Evolutionary conservation across 371 early-diverging fungal species (phyloP), one percentile per base, ranked within the genome.

Genomic region (Actinomortierella ambigua): DNA sequence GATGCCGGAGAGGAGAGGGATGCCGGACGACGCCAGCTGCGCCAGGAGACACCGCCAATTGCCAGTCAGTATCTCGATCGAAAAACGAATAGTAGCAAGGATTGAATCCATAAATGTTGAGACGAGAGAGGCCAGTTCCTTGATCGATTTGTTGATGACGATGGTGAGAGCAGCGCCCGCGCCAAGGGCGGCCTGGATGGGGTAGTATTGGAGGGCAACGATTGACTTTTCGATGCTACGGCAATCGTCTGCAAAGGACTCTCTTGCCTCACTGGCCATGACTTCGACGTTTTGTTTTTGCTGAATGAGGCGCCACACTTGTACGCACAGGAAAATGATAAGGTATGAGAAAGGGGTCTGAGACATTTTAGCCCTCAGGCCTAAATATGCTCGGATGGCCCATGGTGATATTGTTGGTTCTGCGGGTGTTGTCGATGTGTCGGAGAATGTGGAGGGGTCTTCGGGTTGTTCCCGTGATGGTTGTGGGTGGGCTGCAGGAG

Each of bases 11-110:
- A 71, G 41, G 14, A 71, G 11, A 2, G 73, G 73, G n/a, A 71
- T 51, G 0, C 49, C 56, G 0, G 67, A 59, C 27, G 42, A 26
- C 8, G 61, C 52, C 15, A 71, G 46, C 20, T 66, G 55, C 17
- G 2, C 29, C 14, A 71, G 44, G 46, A 71, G 66, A 28, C 73
- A 71, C 15, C 67, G 66, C 73, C 73, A 71, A n/a, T 59, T 66
- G 17, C 73, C 67, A 3, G 67, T 66, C 26, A 66, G 42, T 5
- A 71, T 18, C 7, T 40, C 29, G 44, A 66, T 47, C 13, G 59
- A 29, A 3, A 66, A 50, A 1, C 63, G 59, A 11, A 71, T 15
- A 14, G 67, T 57, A 8, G 58, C 50, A 13, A 71, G 14, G 2
- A 71, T 27, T 1, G 63, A 66, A 14, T 27, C 42, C 14, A 71